Evolutionary conservation across 768 basidiomycete genomes (phyloP).

Genomic region (Suillus ampliporus): DNA sequence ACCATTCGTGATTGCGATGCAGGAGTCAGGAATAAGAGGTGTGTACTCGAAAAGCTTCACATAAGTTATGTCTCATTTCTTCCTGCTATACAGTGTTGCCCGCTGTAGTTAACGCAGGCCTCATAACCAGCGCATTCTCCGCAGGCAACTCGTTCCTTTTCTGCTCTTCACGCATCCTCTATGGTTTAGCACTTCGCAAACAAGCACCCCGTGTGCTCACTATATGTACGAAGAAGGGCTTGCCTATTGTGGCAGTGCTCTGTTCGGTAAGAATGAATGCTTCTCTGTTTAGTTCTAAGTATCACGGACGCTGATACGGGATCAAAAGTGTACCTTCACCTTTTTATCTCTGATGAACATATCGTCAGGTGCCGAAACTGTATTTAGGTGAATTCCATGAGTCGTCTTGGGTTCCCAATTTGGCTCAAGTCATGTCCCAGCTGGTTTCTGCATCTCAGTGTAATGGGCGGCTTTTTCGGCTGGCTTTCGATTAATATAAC

Average conservation of each 20-base stretch:
- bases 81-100: constrained; percentile 46
- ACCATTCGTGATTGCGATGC: constrained; percentile 84
- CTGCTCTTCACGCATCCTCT: constrained; percentile 48
- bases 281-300: background rate
- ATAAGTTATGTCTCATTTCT: constrained; percentile 7
- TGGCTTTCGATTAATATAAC: constrained; percentile 74
- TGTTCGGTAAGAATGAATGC: constrained; percentile 27
- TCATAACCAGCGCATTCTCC: constrained; percentile 77
- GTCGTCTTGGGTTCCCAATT: no score
- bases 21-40: constrained; percentile 68
- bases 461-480: constrained; percentile 66
- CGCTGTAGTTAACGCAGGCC: constrained; percentile 71
- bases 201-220: constrained; percentile 56
- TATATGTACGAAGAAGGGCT: constrained; percentile 51
- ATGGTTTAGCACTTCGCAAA: constrained; percentile 49
- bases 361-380: constrained; percentile 52
- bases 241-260: constrained; percentile 46
- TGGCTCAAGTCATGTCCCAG: constrained; percentile 29
- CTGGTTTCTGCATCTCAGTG: constrained; percentile 71
- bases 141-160: constrained; percentile 72
- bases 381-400: constrained; percentile 17
- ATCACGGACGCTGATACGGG: constrained; percentile 10
- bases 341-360: constrained; percentile 68
- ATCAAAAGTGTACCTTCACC: constrained; percentile 42
- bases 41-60: constrained; percentile 11